phyloP scores from a whole-genome alignment of 345 rosid species.

The Euphorbia tirucalli region DNA sequence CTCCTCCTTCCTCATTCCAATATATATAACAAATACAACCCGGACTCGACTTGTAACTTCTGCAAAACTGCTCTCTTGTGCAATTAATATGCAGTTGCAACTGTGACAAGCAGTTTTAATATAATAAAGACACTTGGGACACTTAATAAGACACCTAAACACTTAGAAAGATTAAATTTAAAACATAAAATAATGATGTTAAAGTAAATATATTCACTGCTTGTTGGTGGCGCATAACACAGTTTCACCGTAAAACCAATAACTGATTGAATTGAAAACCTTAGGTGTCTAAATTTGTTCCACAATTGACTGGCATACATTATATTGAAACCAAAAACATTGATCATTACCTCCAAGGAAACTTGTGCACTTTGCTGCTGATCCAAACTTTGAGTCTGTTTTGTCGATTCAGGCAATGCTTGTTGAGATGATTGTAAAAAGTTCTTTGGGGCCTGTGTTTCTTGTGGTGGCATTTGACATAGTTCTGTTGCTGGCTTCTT shows the following conservation, averaged over 20 bases:
- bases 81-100: too few species aligned
- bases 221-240: too few species aligned
- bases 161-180: too few species aligned
- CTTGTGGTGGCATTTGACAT: slow-evolving; percentile 35
- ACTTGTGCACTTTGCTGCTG: slow-evolving; percentile 40
- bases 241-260: background rate
- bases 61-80: too few species aligned
- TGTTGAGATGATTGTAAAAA: slow-evolving; percentile 45
- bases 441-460: slow-evolving; percentile 34
- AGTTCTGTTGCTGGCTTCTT: slow-evolving; percentile 36
- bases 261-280: background rate
- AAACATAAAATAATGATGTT: too few species aligned
- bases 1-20: too few species aligned
- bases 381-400: slow-evolving; percentile 35
- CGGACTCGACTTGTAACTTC: too few species aligned
- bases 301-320: background rate
- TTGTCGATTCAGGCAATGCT: slow-evolving; percentile 38
- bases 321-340: slow-evolving; percentile 9
- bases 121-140: too few species aligned
- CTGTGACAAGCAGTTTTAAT: too few species aligned
- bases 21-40: too few species aligned
- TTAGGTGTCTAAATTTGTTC: background rate
- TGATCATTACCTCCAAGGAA: slow-evolving; percentile 40
- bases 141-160: too few species aligned
- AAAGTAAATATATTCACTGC: too few species aligned